These are phyloP conservation scores for Neofusicoccum cordaticola DNA, from an alignment of 2,329 filamentous ascomycete species.

Conservation along the genomic window DNA sequence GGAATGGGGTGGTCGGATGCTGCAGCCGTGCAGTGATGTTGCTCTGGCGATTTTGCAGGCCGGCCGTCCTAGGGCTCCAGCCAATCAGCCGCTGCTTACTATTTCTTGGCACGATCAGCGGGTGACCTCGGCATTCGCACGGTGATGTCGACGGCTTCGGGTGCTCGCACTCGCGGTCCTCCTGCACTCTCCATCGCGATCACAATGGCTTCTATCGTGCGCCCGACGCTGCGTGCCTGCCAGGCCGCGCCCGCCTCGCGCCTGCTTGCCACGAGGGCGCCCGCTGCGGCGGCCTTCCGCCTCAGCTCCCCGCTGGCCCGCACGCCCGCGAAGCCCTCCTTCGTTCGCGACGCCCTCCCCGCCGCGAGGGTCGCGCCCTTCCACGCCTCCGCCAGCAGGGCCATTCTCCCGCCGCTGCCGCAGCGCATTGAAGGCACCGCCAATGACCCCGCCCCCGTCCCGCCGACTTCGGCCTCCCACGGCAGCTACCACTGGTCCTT, in stretches of 20 bases:
- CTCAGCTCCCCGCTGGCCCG: constrained; percentile 31
- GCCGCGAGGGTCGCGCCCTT: constrained; percentile 68
- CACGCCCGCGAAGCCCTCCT: constrained; percentile 35
- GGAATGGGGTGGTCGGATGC: constrained; percentile 49
- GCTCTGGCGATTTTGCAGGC: constrained; percentile 13
- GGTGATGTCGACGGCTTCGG: constrained; percentile 6
- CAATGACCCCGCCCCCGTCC: constrained; percentile 81
- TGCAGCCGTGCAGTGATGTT: constrained; percentile 11
- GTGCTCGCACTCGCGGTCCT: not conserved
- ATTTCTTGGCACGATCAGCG: constrained; percentile 13
- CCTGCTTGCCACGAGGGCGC: constrained; percentile 40
- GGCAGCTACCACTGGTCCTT: constrained; percentile 99
- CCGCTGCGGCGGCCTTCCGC: constrained; percentile 34
- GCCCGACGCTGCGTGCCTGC: constrained; percentile 47
- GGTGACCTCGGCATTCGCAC: constrained; percentile 12
- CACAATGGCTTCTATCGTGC: constrained; percentile 54
- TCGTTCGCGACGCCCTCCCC: constrained; percentile 42
- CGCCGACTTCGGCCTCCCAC: constrained; percentile 69
- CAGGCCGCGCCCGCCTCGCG: constrained; percentile 42
- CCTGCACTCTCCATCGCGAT: constrained; percentile 11
- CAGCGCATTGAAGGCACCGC: constrained; percentile 80
- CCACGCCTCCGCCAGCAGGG: constrained; percentile 74
- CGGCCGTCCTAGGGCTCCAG: not conserved
- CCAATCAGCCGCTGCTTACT: constrained; percentile 13
- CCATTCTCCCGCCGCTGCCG: constrained; percentile 78